A percentile compares a stretch with the other conserved stretches of the same genome.
These are phyloP conservation scores for Dentipellis fragilis DNA, from an alignment of 768 basidiomycete species.

Conservation along the genomic window DNA sequence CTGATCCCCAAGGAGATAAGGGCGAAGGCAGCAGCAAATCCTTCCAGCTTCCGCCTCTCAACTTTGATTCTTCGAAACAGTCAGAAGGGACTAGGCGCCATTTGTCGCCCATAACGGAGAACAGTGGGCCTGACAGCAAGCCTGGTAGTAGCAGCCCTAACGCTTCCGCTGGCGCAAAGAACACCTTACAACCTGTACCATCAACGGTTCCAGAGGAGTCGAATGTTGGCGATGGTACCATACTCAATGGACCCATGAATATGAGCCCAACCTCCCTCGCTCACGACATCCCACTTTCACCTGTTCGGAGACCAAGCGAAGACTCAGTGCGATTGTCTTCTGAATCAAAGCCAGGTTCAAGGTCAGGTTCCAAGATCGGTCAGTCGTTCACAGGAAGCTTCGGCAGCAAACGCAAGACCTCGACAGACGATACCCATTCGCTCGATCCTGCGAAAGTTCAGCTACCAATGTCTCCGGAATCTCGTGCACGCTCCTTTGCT, in stretches of 20 bases:
- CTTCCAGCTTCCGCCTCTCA: constrained; percentile 50
- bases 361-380: background rate
- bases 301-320: background rate
- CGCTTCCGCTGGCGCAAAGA: background rate
- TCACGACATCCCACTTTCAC: constrained; percentile 1
- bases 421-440: background rate
- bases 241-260: constrained; percentile 10
- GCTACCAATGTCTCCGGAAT: background rate
- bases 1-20: background rate
- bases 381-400: background rate
- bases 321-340: background rate
- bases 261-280: constrained; percentile 19
- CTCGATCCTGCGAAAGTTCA: background rate
- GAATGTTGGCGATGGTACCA: background rate
- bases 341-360: background rate
- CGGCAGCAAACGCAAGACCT: background rate
- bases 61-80: constrained; percentile 27
- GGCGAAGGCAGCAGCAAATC: background rate
- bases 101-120: constrained; percentile 56
- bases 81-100: constrained; percentile 1
- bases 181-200: background rate
- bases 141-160: background rate
- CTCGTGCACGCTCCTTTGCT: background rate
- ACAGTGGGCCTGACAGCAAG: constrained; percentile 1
- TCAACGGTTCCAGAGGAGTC: constrained; percentile 7